phyloP scores from a whole-genome alignment of 2,329 filamentous ascomycete genomes.

The Aspergillus vadensis region DNA sequence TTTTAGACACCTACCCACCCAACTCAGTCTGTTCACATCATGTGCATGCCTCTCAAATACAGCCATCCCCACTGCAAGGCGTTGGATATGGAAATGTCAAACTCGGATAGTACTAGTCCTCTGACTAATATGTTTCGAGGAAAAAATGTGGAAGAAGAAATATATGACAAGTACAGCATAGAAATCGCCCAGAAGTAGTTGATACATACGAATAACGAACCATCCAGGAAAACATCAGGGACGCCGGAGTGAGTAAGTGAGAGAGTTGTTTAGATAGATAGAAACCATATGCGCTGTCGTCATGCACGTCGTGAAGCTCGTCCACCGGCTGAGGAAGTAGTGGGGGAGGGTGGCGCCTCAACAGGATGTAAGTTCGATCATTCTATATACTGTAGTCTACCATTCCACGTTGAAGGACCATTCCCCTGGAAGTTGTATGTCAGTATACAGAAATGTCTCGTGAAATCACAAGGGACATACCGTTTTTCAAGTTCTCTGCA shows the following conservation, averaged over 20 bases:
- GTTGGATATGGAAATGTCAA: neutral
- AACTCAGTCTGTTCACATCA: too few relatives aligned
- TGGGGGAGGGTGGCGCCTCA: neutral
- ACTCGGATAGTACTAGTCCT: neutral
- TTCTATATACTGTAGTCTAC: slow-evolving; percentile 30
- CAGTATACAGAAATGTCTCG: neutral
- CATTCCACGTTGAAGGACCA: slow-evolving; percentile 51
- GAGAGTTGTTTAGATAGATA: neutral
- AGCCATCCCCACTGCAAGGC: too few relatives aligned
- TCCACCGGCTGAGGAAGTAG: neutral
- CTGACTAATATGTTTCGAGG: neutral
- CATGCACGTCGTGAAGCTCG: slow-evolving; percentile 30
- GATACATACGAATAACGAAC: slow-evolving; percentile 6
- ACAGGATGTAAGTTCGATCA: slow-evolving; percentile 15
- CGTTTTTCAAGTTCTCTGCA: slow-evolving; percentile 84
- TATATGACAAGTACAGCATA: neutral
- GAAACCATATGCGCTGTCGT: slow-evolving; percentile 23
- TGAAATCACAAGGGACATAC: slow-evolving; percentile 49
- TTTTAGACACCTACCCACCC: too few relatives aligned
- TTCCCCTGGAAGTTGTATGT: slow-evolving; percentile 34
- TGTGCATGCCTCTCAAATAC: too few relatives aligned
- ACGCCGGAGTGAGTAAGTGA: neutral
- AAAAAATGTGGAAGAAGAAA: neutral
- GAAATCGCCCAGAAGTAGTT: slow-evolving; percentile 7
- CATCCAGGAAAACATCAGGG: slow-evolving; percentile 3